Conservation (phyloP, 2,329 filamentous ascomycete species). For the Clarireedia paspali region DNA sequence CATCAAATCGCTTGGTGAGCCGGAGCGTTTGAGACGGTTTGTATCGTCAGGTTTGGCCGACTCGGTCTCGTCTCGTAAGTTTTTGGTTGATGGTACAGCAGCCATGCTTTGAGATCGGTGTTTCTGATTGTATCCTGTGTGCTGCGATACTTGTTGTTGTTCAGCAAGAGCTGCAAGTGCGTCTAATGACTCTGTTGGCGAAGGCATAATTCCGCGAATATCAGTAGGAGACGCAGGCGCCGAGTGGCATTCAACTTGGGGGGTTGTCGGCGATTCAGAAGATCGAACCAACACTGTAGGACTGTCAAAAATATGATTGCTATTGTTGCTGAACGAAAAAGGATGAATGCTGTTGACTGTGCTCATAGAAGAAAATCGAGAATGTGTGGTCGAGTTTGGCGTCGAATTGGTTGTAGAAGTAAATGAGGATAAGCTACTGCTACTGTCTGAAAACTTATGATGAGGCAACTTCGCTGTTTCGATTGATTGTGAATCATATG, state of each 20-base stretch:
- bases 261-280: background rate
- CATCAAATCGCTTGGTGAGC: conserved; percentile 29
- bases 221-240: conserved; percentile 4
- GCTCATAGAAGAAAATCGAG: conserved; percentile 29
- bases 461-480: conserved; percentile 17
- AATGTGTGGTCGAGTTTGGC: conserved; percentile 26
- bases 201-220: conserved; percentile 7
- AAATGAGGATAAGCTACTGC: conserved; percentile 28
- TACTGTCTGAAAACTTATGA: conserved; percentile 29
- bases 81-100: background rate
- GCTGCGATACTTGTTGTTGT: conserved; percentile 12
- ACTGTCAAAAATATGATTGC: background rate
- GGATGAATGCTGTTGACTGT: conserved; percentile 20
- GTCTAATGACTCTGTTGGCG: conserved; percentile 20
- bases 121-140: conserved; percentile 3
- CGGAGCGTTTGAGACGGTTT: conserved; percentile 3
- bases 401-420: conserved; percentile 27
- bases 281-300: background rate
- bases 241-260: background rate
- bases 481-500: conserved; percentile 16
- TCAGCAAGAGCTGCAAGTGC: conserved; percentile 22
- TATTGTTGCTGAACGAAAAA: background rate
- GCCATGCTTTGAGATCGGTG: background rate
- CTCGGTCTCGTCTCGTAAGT: background rate
- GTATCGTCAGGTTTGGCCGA: background rate